Evolutionary conservation across 2,329 filamentous ascomycete genomes (phyloP).

Genomic region (Tricladium varicosporioides): DNA sequence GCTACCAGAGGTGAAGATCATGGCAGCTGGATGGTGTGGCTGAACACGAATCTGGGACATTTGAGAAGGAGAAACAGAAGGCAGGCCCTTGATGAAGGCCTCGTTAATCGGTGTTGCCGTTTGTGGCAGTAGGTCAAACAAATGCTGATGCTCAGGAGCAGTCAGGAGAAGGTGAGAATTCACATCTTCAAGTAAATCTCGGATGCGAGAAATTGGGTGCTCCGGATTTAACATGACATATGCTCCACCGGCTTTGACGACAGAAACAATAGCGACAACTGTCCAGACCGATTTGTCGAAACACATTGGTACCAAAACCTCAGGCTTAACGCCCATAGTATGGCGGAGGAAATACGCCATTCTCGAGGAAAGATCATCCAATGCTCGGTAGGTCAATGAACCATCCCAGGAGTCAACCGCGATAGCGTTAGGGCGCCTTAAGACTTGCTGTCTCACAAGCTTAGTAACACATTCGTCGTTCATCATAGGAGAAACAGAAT

Average conservation of each 20-base stretch:
- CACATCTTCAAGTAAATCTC: not conserved
- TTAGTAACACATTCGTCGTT: constrained; percentile 18
- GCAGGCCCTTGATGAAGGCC: not conserved
- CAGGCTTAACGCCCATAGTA: constrained; percentile 7
- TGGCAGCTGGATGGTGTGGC: not conserved
- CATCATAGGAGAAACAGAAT: constrained; percentile 7
- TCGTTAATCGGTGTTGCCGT: not conserved
- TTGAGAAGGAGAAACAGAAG: not conserved
- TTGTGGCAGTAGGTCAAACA: not conserved
- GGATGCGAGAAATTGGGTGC: not conserved
- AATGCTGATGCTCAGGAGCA: not conserved
- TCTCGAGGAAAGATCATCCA: constrained; percentile 19
- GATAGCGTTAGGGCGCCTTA: constrained; percentile 12
- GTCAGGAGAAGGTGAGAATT: not conserved
- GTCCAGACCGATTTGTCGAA: constrained; percentile 29
- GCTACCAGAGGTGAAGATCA: constrained; percentile 26
- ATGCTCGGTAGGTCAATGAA: constrained; percentile 19
- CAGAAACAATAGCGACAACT: constrained; percentile 24
- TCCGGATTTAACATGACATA: not conserved
- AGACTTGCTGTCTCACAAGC: constrained; percentile 5
- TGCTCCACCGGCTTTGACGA: constrained; percentile 16
- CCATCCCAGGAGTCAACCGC: constrained; percentile 26
- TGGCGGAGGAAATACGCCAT: constrained; percentile 11
- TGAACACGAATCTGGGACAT: not conserved
- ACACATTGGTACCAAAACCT: constrained; percentile 19